Evolutionary conservation across 2,329 filamentous ascomycete species (phyloP), one percentile per base, ranked within the genome.

Genomic region (Bertia moriformis): DNA sequence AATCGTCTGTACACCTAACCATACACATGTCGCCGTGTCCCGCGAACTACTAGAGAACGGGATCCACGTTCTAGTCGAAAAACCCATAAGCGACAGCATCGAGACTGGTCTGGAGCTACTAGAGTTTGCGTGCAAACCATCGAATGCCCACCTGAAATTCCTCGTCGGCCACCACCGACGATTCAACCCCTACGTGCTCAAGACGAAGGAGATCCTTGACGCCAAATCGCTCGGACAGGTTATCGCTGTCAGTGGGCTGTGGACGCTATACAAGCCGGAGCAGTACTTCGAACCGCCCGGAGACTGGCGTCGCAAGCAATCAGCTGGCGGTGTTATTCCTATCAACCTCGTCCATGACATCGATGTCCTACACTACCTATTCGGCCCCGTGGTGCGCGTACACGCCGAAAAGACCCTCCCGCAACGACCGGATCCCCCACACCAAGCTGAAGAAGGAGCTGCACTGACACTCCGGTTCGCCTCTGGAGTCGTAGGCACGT

Each of bases 261-360:
- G 71, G 71, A 59, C 65, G 0, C 49, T 65, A 0, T 61, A 55
- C 42, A 77, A 78, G 43, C 67, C 71, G 0, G 37, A 47, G 0
- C 41, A 53, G 0, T 78, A 77, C 51, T 77, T 70, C 44, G 55
- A 61, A 2, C 44, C 59, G 0, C 62, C 62, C 0, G 54, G 56
- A 0, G 60, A 62, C 29, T 75, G 72, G 71, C 60, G 67, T 18
- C 15, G 24, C 13, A 56, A 60, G 4, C 47, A 52, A 3, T 40
- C 45, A 2, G 51, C 56, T 2, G 65, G 63, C 1, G 71, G 70
- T 1, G 63, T 67, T 0, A 53, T 76, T 4, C 54, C 67, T 2
- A 75, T 75, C 43, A 78, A 77, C 46, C 53, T 77, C 33, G 63
- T 76, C n/a, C 72, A 78, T 46, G 73, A 78, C 38, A 55, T 77